Percentiles rank a stretch among this genome's conserved stretches.
These are phyloP conservation scores for Penicillium ucsense DNA, from an alignment of 495 filamentous ascomycete species.

Conservation along the genomic window DNA sequence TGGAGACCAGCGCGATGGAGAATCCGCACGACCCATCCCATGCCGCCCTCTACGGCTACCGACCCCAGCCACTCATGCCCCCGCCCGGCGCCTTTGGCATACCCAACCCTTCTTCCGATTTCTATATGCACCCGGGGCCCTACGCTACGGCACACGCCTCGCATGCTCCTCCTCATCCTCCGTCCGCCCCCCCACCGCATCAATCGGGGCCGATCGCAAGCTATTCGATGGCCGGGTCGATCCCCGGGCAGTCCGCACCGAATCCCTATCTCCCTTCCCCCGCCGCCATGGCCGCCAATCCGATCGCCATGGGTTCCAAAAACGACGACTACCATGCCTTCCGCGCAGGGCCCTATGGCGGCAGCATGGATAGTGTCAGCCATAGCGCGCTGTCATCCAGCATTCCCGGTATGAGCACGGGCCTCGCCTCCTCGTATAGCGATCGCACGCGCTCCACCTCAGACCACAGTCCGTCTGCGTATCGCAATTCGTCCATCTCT, in stretches of 20 bases:
- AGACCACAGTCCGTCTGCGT: slow-evolving; percentile 32
- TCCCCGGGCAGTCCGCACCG: slow-evolving; percentile 25
- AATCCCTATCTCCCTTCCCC: slow-evolving; percentile 34
- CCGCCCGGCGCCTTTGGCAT: slow-evolving; percentile 26
- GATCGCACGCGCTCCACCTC: slow-evolving; percentile 35
- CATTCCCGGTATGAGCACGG: slow-evolving; percentile 23
- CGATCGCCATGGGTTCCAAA: slow-evolving; percentile 16
- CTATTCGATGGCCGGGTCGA: slow-evolving; percentile 27
- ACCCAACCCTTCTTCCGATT: slow-evolving; percentile 25
- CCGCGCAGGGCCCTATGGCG: slow-evolving; percentile 24
- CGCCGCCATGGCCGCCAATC: slow-evolving; percentile 7
- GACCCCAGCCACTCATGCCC: slow-evolving; percentile 29
- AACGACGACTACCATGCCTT: slow-evolving; percentile 31
- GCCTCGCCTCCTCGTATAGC: slow-evolving; percentile 22
- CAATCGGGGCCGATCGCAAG: slow-evolving; percentile 25
- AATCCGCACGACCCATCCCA: slow-evolving; percentile 29
- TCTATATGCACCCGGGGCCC: slow-evolving; percentile 27
- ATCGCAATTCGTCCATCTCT: slow-evolving; percentile 36
- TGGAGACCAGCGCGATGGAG: slow-evolving; percentile 36
- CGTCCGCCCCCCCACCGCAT: slow-evolving; percentile 6
- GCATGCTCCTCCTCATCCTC: no score
- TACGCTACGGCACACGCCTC: slow-evolving; percentile 30
- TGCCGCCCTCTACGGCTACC: slow-evolving; percentile 32
- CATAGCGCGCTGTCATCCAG: slow-evolving; percentile 29
- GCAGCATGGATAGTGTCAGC: slow-evolving; percentile 28